Evolutionary conservation across 352 stramenopile species (phyloP), one percentile per base, ranked within the genome.

Genomic region (Thraustochytrium sp.): DNA sequence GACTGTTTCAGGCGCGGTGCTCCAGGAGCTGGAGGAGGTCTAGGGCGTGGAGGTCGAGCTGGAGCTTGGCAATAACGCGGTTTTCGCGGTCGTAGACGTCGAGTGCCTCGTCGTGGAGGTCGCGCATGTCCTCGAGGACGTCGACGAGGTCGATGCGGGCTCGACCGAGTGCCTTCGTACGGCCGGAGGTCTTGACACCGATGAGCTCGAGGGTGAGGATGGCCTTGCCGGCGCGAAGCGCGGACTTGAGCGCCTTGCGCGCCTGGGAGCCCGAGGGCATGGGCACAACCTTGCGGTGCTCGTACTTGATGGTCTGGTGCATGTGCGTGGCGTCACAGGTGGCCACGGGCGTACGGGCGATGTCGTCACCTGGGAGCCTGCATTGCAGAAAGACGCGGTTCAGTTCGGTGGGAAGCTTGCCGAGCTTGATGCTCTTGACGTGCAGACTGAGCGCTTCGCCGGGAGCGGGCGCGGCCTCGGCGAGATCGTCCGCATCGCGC

Each of bases 191-290:
- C 5, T 72, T 68, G 13, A 80, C 31, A 5, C 68, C 68, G n/a
- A 80, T 8, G 23, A 72, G 36, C 42, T 80, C 31, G 5, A 80
- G 21, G 8, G 76, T 16, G 21, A 80, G 34, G 23, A 75, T 29
- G 11, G 34, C 31, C 68, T 80, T 80, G 48, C 46, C 46, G 31
- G 68, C 8, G 18, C 51, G 46, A 18, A 80, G 31, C 0, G 48
- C 68, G 21, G 46, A n/a, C 68, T 80, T 80, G 1, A 80, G 46
- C 21, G 26, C n/a, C 53, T 80, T 80, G 48, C 68, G 68, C 31
- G 53, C 26, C 23, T 26, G 48, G 8, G 68, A 80, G 18, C 68
- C 68, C 31, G 68, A 18, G 11, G 53, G 11, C 18, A 72, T 31
- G 23, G 34, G 23, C 18, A 80, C 18, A 3, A 9, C 26, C 68